Evolutionary conservation across 176 grass and related monocot genomes (phyloP).

Genomic region (Leersia perrieri): DNA sequence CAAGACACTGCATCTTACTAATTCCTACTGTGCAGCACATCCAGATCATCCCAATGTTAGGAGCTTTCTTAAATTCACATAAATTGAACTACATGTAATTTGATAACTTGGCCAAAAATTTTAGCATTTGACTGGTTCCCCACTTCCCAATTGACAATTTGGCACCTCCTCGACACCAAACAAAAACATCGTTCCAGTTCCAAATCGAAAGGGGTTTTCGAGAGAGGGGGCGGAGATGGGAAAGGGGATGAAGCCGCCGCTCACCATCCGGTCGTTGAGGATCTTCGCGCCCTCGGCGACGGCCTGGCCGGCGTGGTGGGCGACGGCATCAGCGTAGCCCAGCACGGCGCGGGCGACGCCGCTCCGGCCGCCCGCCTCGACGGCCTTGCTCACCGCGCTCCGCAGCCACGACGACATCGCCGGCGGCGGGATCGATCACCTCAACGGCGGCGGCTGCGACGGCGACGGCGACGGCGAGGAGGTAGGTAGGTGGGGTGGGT

Average conservation of each 20-base stretch:
- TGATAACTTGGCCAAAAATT: neutral
- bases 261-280: conserved; percentile 82
- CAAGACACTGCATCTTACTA: neutral
- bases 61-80: neutral
- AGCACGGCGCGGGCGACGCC: conserved; percentile 73
- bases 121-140: conserved; percentile 5
- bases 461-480: neutral
- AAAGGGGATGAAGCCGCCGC: neutral
- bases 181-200: neutral
- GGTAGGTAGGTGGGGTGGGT: neutral
- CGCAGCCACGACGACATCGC: conserved; percentile 91
- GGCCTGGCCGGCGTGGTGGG: conserved; percentile 86
- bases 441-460: neutral
- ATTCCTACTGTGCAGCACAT: neutral
- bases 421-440: conserved; percentile 4
- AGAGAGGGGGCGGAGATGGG: neutral
- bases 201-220: conserved; percentile 1
- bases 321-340: conserved; percentile 91
- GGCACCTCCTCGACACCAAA: neutral
- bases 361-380: conserved; percentile 80
- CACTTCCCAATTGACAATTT: neutral
- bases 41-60: neutral
- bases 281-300: conserved; percentile 87
- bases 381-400: conserved; percentile 89
- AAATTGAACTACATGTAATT: neutral